Evolutionary conservation across 2,329 filamentous ascomycete genomes (phyloP), one percentile per base, ranked within the genome.

Genomic region (Microcyclospora pomicola): DNA sequence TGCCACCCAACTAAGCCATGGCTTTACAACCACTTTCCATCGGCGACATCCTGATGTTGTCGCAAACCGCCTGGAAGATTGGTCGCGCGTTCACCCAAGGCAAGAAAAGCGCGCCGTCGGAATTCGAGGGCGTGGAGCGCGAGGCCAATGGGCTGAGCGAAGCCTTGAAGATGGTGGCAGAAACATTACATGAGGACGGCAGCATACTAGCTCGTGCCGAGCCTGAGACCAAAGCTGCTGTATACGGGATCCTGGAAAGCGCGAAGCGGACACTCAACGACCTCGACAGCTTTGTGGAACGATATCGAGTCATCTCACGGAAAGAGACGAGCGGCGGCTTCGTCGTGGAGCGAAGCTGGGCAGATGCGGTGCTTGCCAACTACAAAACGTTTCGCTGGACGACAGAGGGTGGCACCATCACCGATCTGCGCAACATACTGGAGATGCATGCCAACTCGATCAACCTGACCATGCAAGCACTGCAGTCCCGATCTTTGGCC

Each of bases 351-450:
- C 54, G 62, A 33, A 58, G 54, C 31, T 68, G 65, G 65, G 64
- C 59, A 35, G 55, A 63, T 30, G 47, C 60, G 2, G 60, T 66
- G 0, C 33, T 67, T 6, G 46, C 56, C 5, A 59, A 62, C 41
- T 65, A 63, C 47, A 58, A 59, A 38, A 60, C 56, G 5, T 58
- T 67, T 49, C 57, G 59, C 41, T 68, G 65, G 65, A 67, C 64
- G 2, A 56, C 59, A 2, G 61, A 66, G 19, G 63, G 62, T 10
- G 64, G 64, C 1, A 52, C 53, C 35, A 58, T 68, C 15, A 49
- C 55, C 9, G 51, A 58, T 15, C 45, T 68, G 36, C 52, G 56
- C 33, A 51, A 58, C 39, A 52, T 65, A 45, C 48, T 68, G 7
- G 56, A 61, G 19, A 60, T 65, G 56, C 63, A 67, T 40, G 58